Conservation (phyloP, 106 monocot species). For the Xerophyta viscosa region DNA sequence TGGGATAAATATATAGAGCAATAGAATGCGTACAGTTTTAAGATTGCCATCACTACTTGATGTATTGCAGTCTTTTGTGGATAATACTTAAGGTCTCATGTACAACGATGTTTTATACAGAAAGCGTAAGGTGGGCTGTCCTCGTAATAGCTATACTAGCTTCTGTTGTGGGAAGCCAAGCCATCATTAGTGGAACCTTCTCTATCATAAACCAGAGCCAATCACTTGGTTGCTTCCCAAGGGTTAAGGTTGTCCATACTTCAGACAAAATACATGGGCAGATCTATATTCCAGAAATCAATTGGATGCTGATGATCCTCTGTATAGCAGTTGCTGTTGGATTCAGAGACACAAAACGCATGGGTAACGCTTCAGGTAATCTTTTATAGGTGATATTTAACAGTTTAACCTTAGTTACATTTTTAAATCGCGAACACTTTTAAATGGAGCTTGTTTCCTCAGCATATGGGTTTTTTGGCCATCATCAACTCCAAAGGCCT, state of each 20-base stretch:
- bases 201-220: slow-evolving; percentile 69
- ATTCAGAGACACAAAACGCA: slow-evolving; percentile 49
- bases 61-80: too few relatives aligned
- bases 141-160: slow-evolving; percentile 43
- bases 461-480: too few relatives aligned
- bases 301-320: slow-evolving; percentile 39
- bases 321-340: slow-evolving; percentile 60
- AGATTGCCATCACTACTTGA: too few relatives aligned
- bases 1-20: too few relatives aligned
- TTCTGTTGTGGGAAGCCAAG: slow-evolving; percentile 50
- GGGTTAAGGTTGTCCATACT: slow-evolving; percentile 34
- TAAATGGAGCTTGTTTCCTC: too few relatives aligned
- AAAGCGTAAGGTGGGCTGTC: slow-evolving; percentile 51
- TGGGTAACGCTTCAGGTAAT: slow-evolving; percentile 57
- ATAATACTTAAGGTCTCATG: too few relatives aligned
- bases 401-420: too few relatives aligned
- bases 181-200: slow-evolving; percentile 62
- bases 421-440: too few relatives aligned
- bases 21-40: too few relatives aligned
- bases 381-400: too few relatives aligned
- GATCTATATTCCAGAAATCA: not conserved
- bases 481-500: too few relatives aligned
- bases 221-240: slow-evolving; percentile 52
- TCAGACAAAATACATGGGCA: slow-evolving; percentile 15
- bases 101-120: slow-evolving; percentile 9